Base-by-base conservation (phyloP, 352 stramenopile species). In the Pythium folliculosum region DNA sequence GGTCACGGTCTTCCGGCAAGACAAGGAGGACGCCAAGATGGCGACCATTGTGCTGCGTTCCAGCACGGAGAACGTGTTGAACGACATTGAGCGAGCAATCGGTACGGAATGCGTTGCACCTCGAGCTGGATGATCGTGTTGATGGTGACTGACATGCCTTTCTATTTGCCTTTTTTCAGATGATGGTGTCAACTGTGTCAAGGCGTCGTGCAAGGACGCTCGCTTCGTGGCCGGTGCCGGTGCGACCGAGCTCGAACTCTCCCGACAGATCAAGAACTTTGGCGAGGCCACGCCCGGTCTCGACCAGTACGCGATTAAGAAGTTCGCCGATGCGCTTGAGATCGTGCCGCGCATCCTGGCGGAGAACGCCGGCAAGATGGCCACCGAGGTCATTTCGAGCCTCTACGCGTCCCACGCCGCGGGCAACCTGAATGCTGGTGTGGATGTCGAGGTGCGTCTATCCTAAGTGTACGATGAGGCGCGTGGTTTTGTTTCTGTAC, bases 301-400 rank as follows among this genome's bases (percentile, higher is more conserved):
- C 58, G 97, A 99, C 77, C 97, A 99, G 82, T 99, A 99, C 80
- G 97, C 97, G 61, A 99, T 99, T 77, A 96, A 97, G 67, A 98
- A 99, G 76, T 99, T 99, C 80, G 97, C 93, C 55, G 97, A 99
- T 58, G 96, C 97, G 23, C 86, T 99, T 32, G 97, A 99, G 77
- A 91, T 99, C 44, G 91, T 99, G 40, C 97, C 97, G 12, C 88
- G 97, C 32, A 99, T 97, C 63, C 82, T 99, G 57, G 97, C 97
- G 2, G 97, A 99, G 77, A 99, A 99, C 85, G 89, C 96, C 2
- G 97, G 98, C 30, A 91, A 98, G 77, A 96, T 98, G 88, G 92
- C 93, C 25, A 96, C 86, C 1, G 84, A 94, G 67, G 88, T 99
- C 47, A 81, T 99, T 62, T 97, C 97, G 44, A 93, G 88, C 45